Conservation (phyloP, 306 rosid species). For the Lathyrus sativus region DNA sequence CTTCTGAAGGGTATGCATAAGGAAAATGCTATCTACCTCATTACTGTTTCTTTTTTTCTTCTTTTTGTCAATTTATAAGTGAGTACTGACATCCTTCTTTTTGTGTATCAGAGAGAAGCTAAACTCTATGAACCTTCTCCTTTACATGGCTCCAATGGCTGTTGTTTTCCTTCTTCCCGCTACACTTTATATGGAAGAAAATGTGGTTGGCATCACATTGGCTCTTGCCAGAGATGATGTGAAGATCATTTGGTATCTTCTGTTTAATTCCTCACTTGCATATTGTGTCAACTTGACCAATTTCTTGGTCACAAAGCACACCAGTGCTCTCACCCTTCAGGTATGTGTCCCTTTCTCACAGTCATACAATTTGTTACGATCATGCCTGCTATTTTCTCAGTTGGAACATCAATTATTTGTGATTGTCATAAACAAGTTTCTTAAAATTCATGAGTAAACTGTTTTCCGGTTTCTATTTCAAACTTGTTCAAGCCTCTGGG, state of each 20-base stretch:
- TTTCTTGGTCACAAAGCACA: constrained; percentile 96
- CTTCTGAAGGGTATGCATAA: constrained; percentile 87
- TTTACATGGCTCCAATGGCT: constrained; percentile 99
- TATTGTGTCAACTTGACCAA: constrained; percentile 97
- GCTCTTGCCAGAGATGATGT: constrained; percentile 96
- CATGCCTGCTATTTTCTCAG: neutral
- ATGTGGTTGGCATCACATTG: constrained; percentile 92
- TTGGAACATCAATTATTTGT: constrained; percentile 1
- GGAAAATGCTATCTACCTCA: constrained; percentile 1
- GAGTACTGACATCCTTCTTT: constrained; percentile 38
- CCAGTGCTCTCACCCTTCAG: constrained; percentile 99
- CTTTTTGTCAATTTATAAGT: neutral
- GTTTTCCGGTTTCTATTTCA: constrained; percentile 8
- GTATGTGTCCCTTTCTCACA: constrained; percentile 50
- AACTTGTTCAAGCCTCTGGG: constrained; percentile 20
- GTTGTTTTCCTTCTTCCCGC: constrained; percentile 99
- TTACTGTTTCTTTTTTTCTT: constrained; percentile 7
- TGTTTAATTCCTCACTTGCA: constrained; percentile 90
- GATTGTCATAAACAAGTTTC: constrained; percentile 5
- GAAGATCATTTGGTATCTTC: constrained; percentile 95
- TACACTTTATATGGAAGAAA: constrained; percentile 92
- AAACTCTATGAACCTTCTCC: constrained; percentile 98
- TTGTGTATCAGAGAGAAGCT: constrained; percentile 82
- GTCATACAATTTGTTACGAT: neutral
- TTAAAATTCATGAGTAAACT: constrained; percentile 4